Evolutionary conservation across 441 rosid genomes (phyloP).

Genomic region (Syzygium malaccense): DNA sequence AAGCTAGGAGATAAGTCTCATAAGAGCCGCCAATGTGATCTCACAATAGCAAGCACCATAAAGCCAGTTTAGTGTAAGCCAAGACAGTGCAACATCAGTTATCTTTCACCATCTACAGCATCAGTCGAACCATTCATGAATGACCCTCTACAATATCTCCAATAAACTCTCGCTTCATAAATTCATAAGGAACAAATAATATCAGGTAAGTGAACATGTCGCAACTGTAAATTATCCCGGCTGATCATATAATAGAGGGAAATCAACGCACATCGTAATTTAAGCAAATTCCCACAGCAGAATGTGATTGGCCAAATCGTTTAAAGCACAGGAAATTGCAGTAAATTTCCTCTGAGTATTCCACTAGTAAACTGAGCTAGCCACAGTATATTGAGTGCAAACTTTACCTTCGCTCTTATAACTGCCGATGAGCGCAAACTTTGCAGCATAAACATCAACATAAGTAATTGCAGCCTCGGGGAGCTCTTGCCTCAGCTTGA

Average conservation of each 20-base stretch:
- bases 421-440: conserved; percentile 44
- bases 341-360: background rate
- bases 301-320: background rate
- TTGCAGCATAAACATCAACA: conserved; percentile 54
- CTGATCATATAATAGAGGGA: background rate
- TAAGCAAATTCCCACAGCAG: background rate
- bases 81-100: background rate
- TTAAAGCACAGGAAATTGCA: background rate
- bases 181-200: background rate
- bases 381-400: background rate
- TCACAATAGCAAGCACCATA: background rate
- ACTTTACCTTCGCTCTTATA: conserved; percentile 41
- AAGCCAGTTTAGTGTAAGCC: background rate
- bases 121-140: background rate
- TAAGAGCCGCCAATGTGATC: background rate
- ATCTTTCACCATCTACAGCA: background rate
- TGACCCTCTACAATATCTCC: background rate
- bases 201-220: background rate
- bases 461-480: conserved; percentile 45
- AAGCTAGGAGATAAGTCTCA: background rate
- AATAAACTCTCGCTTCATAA: background rate
- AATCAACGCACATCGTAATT: background rate
- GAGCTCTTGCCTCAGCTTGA: conserved; percentile 42
- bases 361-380: background rate
- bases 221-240: background rate